These are phyloP conservation scores for Pleodorina starrii DNA, from an alignment of 139 green algal genomes.

Conservation along the genomic window DNA sequence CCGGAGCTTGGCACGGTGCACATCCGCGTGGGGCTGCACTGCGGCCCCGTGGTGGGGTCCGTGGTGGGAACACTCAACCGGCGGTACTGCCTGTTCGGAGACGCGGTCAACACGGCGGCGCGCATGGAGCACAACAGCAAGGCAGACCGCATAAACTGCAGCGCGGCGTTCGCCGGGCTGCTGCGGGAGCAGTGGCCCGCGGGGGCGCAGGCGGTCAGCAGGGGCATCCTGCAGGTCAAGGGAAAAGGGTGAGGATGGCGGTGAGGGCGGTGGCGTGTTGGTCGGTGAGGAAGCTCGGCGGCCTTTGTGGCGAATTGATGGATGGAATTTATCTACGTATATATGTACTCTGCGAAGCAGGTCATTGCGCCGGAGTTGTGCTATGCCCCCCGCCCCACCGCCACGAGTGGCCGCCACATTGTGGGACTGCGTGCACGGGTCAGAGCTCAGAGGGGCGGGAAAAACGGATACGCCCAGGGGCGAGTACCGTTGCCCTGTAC, in stretches of 20 bases:
- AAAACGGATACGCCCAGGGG: no score
- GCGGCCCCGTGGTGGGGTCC: constrained; percentile 43
- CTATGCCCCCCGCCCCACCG: no score
- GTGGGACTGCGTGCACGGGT: not conserved
- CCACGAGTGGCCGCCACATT: no score
- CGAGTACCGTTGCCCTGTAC: no score
- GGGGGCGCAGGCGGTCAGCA: not conserved
- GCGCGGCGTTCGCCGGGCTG: constrained; percentile 40
- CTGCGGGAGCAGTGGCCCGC: constrained; percentile 40
- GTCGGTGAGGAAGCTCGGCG: no score
- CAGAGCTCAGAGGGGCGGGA: no score
- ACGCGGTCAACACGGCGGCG: constrained; percentile 48
- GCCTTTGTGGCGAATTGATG: no score
- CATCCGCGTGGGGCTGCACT: constrained; percentile 56
- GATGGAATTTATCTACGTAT: no score
- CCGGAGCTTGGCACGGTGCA: constrained; percentile 36
- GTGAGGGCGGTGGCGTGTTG: not conserved
- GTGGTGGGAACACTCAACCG: constrained; percentile 44
- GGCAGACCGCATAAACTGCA: constrained; percentile 38
- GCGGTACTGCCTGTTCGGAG: constrained; percentile 60
- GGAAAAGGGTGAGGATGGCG: constrained; percentile 49
- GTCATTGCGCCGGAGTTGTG: no score
- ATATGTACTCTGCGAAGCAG: no score
- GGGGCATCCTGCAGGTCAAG: constrained; percentile 26
- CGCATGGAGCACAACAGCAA: constrained; percentile 55